Conservation (phyloP, 805 yeast genomes). For the Clavispora fructus region DNA sequence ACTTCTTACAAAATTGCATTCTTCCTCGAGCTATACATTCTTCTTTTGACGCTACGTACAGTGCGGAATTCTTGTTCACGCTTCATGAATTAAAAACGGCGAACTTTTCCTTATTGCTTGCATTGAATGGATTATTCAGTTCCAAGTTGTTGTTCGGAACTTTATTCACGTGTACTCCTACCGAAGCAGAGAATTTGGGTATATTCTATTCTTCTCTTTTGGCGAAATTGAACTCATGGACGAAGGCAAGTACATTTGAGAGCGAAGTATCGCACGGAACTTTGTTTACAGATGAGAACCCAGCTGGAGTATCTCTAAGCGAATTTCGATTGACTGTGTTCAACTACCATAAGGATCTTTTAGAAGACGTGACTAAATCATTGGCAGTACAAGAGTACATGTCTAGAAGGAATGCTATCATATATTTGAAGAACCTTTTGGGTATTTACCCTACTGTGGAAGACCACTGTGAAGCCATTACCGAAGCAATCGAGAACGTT, state of each 20-base stretch:
- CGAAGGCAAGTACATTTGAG: conserved; percentile 24
- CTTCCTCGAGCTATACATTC: conserved; percentile 77
- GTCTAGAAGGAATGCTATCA: conserved; percentile 75
- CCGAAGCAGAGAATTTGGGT: conserved; percentile 81
- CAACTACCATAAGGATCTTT: conserved; percentile 51
- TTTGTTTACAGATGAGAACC: background rate
- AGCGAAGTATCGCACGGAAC: conserved; percentile 9
- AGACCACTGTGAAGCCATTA: conserved; percentile 55
- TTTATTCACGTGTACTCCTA: conserved; percentile 63
- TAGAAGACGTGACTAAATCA: conserved; percentile 38
- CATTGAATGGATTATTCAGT: conserved; percentile 45
- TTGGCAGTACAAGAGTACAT: conserved; percentile 57
- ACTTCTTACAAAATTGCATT: conserved; percentile 58
- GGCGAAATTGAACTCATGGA: conserved; percentile 42
- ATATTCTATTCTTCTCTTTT: conserved; percentile 60
- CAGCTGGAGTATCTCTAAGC: conserved; percentile 17
- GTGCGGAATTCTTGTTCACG: conserved; percentile 55
- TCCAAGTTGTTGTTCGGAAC: conserved; percentile 49
- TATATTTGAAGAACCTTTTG: conserved; percentile 62
- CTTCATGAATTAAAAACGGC: conserved; percentile 35
- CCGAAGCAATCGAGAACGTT: conserved; percentile 43
- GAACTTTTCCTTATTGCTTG: conserved; percentile 32
- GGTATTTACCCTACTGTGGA: conserved; percentile 63
- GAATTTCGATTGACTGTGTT: conserved; percentile 38
- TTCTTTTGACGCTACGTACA: conserved; percentile 73